Conservation (phyloP, 352 stramenopile genomes). For the Pythium aphanidermatum region DNA sequence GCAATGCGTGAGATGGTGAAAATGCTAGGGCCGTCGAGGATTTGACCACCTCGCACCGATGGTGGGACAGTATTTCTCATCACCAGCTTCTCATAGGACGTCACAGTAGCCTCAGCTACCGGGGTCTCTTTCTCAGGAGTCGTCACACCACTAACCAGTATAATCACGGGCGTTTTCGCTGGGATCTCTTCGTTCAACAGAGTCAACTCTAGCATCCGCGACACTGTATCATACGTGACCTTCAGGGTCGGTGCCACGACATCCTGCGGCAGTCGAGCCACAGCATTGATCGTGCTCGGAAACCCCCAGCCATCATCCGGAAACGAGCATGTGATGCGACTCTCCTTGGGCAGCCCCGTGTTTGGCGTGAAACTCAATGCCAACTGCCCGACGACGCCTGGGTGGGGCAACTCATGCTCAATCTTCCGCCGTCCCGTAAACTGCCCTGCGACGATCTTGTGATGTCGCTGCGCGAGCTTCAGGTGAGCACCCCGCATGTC, state of each 20-base stretch:
- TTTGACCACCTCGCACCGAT: constrained; percentile 54
- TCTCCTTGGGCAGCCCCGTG: constrained; percentile 29
- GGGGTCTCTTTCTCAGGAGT: constrained; percentile 52
- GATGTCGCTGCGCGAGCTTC: constrained; percentile 66
- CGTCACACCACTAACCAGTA: constrained; percentile 45
- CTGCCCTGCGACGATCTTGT: constrained; percentile 39
- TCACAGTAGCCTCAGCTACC: constrained; percentile 39
- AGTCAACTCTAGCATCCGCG: constrained; percentile 46
- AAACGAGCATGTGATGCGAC: constrained; percentile 40
- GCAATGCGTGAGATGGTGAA: constrained; percentile 49
- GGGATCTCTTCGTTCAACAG: constrained; percentile 39
- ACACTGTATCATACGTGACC: constrained; percentile 24
- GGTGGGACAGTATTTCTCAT: constrained; percentile 37
- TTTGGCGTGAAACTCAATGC: constrained; percentile 46
- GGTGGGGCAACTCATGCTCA: constrained; percentile 40
- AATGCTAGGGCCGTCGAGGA: constrained; percentile 44
- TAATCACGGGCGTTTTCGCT: constrained; percentile 26
- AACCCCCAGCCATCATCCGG: constrained; percentile 57
- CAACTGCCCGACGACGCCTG: constrained; percentile 42
- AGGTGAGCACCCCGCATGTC: constrained; percentile 49
- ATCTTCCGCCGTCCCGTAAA: constrained; percentile 38
- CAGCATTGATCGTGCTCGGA: constrained; percentile 14
- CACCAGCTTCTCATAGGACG: constrained; percentile 57
- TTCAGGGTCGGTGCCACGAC: constrained; percentile 22
- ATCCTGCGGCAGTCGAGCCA: constrained; percentile 30